Evolutionary conservation across 768 basidiomycete species (phyloP), one percentile per base, ranked within the genome.

Genomic region (Kwoniella newhampshirensis): DNA sequence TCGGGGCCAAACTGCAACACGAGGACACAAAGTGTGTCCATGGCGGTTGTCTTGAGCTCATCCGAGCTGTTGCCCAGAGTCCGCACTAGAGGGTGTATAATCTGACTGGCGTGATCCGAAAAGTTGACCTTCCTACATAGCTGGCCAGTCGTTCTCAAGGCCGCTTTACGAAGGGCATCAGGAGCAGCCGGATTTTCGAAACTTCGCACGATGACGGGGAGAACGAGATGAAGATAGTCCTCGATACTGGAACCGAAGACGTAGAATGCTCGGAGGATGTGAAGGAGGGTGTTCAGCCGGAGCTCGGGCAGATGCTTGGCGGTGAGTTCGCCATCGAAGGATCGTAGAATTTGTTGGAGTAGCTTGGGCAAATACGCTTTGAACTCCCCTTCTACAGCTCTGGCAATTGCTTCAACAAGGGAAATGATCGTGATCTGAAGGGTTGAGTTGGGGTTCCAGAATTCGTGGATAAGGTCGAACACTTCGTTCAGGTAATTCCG

Each of bases 231-330:
- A 15, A 98, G 81, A 76, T 97, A 98, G 74, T 99, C 96, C 74
- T 99, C 96, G 58, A 98, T 88, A 75, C 93, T 97, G 2, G 89
- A 82, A 4, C 96, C 96, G 69, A 99, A 98, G 0, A 92, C 91
- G 66, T 90, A 82, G 75, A 97, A 89, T 0, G 94, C 91, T 68
- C 93, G 89, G 54, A 98, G 89, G 55, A 97, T 87, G 72, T 92
- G 91, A 72, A 89, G 87, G 20, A 78, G 70, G 21, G 76, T 77
- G 40, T 65, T 64, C 65, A 85, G 83, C 27, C 87, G 81, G 71
- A 89, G 87, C 52, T 94, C 91, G 5, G 62, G 57, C 12, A 76
- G 59, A 18, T 69, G 64, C 32, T 62, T 67, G 12, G 64, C 66
- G 13, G 73, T 59, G 3, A 76, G 55, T 41, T 75, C 75, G 26